Evolutionary conservation across 805 yeast species (phyloP).

Genomic region (Hanseniaspora lindneri): DNA sequence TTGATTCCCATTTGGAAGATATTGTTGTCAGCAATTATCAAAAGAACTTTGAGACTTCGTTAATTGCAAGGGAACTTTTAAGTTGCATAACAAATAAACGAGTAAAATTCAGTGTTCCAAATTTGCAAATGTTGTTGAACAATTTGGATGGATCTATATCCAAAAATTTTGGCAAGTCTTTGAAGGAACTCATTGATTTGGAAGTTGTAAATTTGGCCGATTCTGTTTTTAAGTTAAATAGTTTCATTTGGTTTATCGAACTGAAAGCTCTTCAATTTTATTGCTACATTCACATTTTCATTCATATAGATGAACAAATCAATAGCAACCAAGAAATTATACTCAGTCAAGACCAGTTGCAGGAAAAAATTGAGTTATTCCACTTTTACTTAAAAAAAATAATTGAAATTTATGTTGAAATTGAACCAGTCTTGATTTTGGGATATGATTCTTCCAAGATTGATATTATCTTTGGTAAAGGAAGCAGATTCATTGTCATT

Average conservation of each 20-base stretch:
- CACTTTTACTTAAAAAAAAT: constrained; percentile 22
- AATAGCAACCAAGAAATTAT: constrained; percentile 15
- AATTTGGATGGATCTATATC: constrained; percentile 31
- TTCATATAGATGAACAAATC: constrained; percentile 18
- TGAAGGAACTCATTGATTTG: constrained; percentile 24
- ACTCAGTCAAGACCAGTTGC: constrained; percentile 19
- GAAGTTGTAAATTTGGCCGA: constrained; percentile 19
- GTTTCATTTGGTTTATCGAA: constrained; percentile 25
- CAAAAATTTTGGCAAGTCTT: constrained; percentile 27
- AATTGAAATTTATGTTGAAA: constrained; percentile 19
- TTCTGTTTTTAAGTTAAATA: constrained; percentile 22
- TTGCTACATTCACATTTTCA: constrained; percentile 23
- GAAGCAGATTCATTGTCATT: constrained; percentile 18
- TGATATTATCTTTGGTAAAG: constrained; percentile 18
- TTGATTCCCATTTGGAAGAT: constrained; percentile 34
- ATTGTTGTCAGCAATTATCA: constrained; percentile 30
- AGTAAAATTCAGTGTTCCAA: constrained; percentile 30
- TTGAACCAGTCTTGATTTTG: constrained; percentile 19
- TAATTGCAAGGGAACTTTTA: constrained; percentile 29
- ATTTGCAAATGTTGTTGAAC: constrained; percentile 29
- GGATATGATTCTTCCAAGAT: constrained; percentile 15
- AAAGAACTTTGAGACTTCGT: constrained; percentile 27
- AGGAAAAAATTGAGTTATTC: constrained; percentile 22
- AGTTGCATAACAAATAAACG: constrained; percentile 33
- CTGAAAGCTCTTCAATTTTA: constrained; percentile 22